Percentiles rank a stretch among this genome's conserved stretches.
These are phyloP conservation scores for Medicago truncatula DNA, from an alignment of 306 rosid genomes.

Conservation along the genomic window MtrunA17r5.0-ANR NC_053045.1:55389001-55389500, in stretches of 20 bases:
- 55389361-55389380: too few relatives aligned
- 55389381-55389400: too few relatives aligned
- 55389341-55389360: too few relatives aligned
- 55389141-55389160: constrained; percentile 28
- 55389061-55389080: neutral
- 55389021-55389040: neutral
- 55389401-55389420: too few relatives aligned
- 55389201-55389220: constrained; percentile 31
- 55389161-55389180: constrained; percentile 14
- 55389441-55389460: too few relatives aligned
- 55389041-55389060: constrained; percentile 30
- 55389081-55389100: neutral
- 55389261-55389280: constrained; percentile 34
- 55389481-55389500: too few relatives aligned
- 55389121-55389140: constrained; percentile 1
- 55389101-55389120: constrained; percentile 18
- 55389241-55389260: constrained; percentile 36
- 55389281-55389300: too few relatives aligned
- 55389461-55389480: too few relatives aligned
- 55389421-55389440: too few relatives aligned
- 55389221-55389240: constrained; percentile 39
- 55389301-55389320: too few relatives aligned
- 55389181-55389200: constrained; percentile 18
- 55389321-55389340: too few relatives aligned
- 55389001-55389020: neutral